Conservation (phyloP, 169 alveolate species). For the Babesia caballi region DNA sequence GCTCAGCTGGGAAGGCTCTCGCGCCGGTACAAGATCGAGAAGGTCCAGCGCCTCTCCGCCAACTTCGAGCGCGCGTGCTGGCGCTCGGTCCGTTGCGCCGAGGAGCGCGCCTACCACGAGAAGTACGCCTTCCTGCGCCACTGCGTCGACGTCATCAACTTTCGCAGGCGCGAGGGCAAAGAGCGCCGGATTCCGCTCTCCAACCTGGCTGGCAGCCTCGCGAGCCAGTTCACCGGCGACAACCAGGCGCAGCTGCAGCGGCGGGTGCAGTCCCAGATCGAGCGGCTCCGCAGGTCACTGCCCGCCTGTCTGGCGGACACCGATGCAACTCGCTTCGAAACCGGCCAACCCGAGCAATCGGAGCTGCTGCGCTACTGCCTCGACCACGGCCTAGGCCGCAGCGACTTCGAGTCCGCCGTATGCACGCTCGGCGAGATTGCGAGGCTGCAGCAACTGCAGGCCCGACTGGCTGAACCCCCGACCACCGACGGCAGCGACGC, state of each 20-base stretch:
- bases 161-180: neutral
- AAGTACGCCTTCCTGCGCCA: conserved; percentile 51
- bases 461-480: neutral
- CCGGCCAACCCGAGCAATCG: neutral
- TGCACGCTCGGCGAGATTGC: neutral
- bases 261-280: neutral
- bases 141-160: conserved; percentile 43
- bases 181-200: neutral
- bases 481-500: neutral
- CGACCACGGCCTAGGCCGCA: neutral
- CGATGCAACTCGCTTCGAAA: neutral
- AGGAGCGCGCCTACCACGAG: conserved; percentile 45
- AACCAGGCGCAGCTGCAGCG: neutral
- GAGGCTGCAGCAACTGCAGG: neutral
- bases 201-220: neutral
- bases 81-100: conserved; percentile 51
- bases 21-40: conserved; percentile 51
- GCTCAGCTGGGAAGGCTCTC: conserved; percentile 15
- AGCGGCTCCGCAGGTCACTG: neutral
- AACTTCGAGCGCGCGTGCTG: conserved; percentile 64
- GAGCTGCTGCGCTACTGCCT: neutral
- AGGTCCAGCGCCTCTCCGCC: conserved; percentile 51
- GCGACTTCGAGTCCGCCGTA: neutral
- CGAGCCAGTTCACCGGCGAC: conserved; percentile 1
- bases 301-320: neutral